Conservation (phyloP, 495 filamentous ascomycete species). For the Penicillium cosmopolitanum region DNA sequence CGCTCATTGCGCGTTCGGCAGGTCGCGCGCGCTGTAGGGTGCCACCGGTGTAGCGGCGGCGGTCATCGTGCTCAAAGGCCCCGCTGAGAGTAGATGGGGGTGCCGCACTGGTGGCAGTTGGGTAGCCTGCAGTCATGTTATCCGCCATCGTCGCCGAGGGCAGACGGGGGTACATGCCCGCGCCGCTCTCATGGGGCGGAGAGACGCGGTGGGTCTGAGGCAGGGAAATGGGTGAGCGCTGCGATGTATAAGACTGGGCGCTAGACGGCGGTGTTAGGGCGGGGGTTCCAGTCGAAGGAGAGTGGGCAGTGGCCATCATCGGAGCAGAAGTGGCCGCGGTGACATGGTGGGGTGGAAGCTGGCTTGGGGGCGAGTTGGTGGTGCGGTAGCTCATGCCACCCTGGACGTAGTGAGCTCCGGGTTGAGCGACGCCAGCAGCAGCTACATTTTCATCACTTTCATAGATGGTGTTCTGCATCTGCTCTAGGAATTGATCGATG, state of each 20-base stretch:
- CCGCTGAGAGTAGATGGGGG: slow-evolving; percentile 79
- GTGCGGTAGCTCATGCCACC: slow-evolving; percentile 64
- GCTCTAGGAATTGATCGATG: slow-evolving; percentile 90
- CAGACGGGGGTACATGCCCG: slow-evolving; percentile 81
- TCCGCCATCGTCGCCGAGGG: slow-evolving; percentile 68
- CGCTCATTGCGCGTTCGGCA: slow-evolving; percentile 40
- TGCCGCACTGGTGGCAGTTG: slow-evolving; percentile 65
- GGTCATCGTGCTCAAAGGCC: slow-evolving; percentile 77
- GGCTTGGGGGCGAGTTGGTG: slow-evolving; percentile 70
- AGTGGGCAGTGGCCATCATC: slow-evolving; percentile 57
- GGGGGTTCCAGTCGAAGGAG: slow-evolving; percentile 66
- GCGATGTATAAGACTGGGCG: slow-evolving; percentile 79
- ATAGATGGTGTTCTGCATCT: slow-evolving; percentile 93
- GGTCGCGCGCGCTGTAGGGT: slow-evolving; percentile 75
- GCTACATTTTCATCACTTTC: slow-evolving; percentile 82
- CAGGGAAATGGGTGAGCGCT: slow-evolving; percentile 79
- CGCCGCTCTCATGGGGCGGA: slow-evolving; percentile 64
- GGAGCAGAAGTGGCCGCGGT: slow-evolving; percentile 61
- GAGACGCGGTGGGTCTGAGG: slow-evolving; percentile 61
- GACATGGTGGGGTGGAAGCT: slow-evolving; percentile 58
- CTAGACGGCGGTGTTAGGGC: slow-evolving; percentile 91
- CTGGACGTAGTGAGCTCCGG: slow-evolving; percentile 66
- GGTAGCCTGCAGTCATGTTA: slow-evolving; percentile 59
- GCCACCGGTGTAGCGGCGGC: slow-evolving; percentile 85
- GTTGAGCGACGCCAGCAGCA: slow-evolving; percentile 72